A percentile compares a stretch with the other conserved stretches of the same genome.
These are phyloP conservation scores for Hymenoscyphus scutula DNA, from an alignment of 2,329 filamentous ascomycete genomes.

Conservation along the genomic window DNA sequence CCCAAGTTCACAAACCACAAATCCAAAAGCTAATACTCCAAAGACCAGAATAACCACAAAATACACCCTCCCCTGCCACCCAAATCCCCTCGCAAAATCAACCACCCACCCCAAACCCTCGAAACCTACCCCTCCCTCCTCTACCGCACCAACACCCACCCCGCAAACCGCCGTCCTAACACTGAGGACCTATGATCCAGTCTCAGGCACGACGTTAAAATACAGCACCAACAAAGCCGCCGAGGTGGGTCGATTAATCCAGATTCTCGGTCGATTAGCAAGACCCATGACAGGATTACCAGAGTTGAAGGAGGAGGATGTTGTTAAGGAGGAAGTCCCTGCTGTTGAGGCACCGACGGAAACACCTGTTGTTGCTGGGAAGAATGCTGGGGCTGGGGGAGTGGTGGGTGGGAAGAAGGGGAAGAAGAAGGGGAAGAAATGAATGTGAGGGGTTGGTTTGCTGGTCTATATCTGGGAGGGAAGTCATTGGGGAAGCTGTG, in stretches of 20 bases:
- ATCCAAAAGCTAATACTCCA: conserved; percentile 14
- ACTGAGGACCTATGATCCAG: conserved; percentile 86
- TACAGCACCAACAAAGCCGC: conserved; percentile 89
- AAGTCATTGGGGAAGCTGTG: background rate
- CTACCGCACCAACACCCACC: conserved; percentile 41
- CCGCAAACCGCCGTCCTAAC: conserved; percentile 71
- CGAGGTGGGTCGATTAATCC: conserved; percentile 81
- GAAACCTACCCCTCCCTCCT: conserved; percentile 31
- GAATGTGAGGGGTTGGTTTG: conserved; percentile 29
- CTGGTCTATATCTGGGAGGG: background rate
- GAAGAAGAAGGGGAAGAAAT: conserved; percentile 72
- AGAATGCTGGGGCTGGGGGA: conserved; percentile 10
- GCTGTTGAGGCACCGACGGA: conserved; percentile 18
- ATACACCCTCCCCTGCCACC: conserved; percentile 67
- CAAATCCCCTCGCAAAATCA: conserved; percentile 27
- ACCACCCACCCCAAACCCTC: conserved; percentile 32
- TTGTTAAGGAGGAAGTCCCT: conserved; percentile 23
- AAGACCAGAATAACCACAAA: conserved; percentile 90
- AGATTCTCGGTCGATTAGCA: conserved; percentile 71
- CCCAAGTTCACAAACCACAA: background rate
- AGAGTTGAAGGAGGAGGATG: conserved; percentile 39
- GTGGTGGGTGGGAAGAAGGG: conserved; percentile 52
- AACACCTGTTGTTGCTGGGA: conserved; percentile 29
- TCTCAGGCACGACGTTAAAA: conserved; percentile 78
- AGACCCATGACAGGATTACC: conserved; percentile 61